A percentile compares a stretch with the other conserved stretches of the same genome.
These are phyloP conservation scores for Venturia oleaginea DNA, from an alignment of 2,329 filamentous ascomycete species.

Conservation along the genomic window DNA sequence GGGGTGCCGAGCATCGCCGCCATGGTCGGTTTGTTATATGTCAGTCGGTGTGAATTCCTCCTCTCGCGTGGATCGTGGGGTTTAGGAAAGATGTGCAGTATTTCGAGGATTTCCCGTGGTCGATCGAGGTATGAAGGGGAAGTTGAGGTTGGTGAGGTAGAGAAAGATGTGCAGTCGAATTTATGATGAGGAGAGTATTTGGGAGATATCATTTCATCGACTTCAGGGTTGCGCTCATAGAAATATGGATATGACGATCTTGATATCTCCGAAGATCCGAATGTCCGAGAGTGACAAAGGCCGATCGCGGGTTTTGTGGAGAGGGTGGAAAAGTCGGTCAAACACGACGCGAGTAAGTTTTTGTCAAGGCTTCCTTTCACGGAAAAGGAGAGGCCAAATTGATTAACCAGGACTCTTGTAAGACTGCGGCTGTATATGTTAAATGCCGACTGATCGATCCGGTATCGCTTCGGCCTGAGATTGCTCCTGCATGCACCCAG, in stretches of 20 bases:
- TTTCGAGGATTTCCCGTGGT: neutral
- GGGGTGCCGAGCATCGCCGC: neutral
- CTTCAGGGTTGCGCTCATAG: neutral
- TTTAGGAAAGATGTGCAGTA: neutral
- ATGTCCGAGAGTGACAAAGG: neutral
- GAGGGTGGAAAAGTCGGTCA: neutral
- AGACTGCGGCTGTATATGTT: neutral
- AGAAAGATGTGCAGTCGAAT: neutral
- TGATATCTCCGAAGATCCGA: neutral
- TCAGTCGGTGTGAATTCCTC: neutral
- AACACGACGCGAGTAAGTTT: neutral
- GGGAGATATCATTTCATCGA: neutral
- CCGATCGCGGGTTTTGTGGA: neutral
- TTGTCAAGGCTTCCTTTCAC: neutral
- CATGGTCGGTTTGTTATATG: neutral
- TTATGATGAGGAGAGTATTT: neutral
- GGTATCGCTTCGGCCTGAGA: neutral
- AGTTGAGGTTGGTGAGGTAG: neutral
- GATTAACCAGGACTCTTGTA: neutral
- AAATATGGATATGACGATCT: neutral
- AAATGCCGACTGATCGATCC: neutral
- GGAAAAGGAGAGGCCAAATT: neutral
- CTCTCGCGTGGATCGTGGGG: neutral
- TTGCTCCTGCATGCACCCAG: neutral
- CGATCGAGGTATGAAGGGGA: neutral